Evolutionary conservation across 192 early-diverging fungal species (phyloP), one percentile per base, ranked within the genome.

Genomic region (Backusella mclennaniae): DNA sequence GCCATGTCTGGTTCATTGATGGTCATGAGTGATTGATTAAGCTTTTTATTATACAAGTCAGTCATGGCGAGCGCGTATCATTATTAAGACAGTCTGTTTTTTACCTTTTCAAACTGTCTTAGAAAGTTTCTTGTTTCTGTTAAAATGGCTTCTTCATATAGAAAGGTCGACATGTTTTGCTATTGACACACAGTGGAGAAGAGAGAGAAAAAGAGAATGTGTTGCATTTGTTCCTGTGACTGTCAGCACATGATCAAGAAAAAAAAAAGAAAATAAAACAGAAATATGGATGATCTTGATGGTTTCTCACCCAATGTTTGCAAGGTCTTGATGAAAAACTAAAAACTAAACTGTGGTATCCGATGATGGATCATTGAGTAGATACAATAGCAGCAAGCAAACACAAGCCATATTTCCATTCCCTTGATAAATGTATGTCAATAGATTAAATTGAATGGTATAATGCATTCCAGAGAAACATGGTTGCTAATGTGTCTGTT

Each of bases 91-190:
- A 35, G 3, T n/a, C 7, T n/a, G 2, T 14, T n/a, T 35, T 12
- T 19, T 21, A 69, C 67, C 35, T 38, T 69, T 36, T 21, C 21
- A 39, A 38, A n/a, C 4, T 69, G 19, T 41, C 21, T 11, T 69
- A 69, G 12, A 26, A 69, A 11, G n/a, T n/a, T 14, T 69, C 35
- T 35, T 23, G 35, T 36, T 69, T 69, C 68, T 26, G 35, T 23
- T 69, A 69, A 41, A 69, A 69, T 69, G 2, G 68, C 68, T 23
- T 69, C 68, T 69, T 69, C 68, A 26, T 41, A 26, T 21, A 36
- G 11, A 29, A 26, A n/a, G 36, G 35, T 9, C 21, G 39, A 21
- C 68, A 41, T 69, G 7, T 12, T 69, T 39, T 17, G 17, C 9
- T 35, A 15, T 35, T 17, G 15, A 35, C 1, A 7, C 4, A 19